Base-by-base conservation (phyloP, 345 rosid genomes). In the Eucalyptus cladocalyx region DNA sequence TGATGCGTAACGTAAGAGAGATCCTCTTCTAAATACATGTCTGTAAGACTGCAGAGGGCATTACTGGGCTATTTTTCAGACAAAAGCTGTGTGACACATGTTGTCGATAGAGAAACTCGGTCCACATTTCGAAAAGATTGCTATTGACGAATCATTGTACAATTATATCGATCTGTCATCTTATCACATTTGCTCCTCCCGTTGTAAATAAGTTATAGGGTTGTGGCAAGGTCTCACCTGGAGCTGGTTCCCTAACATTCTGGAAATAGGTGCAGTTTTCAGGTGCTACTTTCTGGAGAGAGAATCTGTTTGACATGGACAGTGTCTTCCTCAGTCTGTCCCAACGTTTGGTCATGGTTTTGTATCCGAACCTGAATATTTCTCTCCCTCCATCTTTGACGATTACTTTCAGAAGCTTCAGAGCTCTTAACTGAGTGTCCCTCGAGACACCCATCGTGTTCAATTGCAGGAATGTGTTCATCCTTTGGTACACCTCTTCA, bases 371-470 rank as follows among this genome's bases (percentile, higher is more conserved):
- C 32, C 86, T 87, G 48, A 91, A 89, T 11, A 91, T 88, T 53
- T 51, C 88, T 42, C 87, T 76, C 60, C 88, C 89, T 37, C 54
- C 91, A 48, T 86, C 92, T 18, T 89, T 69, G n/a, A 93, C 83
- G 10, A 92, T 91, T 15, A 92, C 94, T 89, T 94, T 92, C 11
- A 96, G 90, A 85, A 96, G 93, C 89, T 94, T 90, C 42, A 80
- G 81, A 91, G 30, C 93, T 92, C 93, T 92, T n/a, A 95, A 86
- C 49, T 96, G 99, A 47, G 88, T 92, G 24, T 95, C 98, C 89
- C 86, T 88, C 1, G 98, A 95, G 90, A 95, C 94, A 5, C 96
- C 98, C 87, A 94, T 62, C 43, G 95, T 93, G 72, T 88, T 95
- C 53, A 94, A 14, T 2, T 2, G 0, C 87, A 94, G 32, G 60